Base-by-base conservation (phyloP, 768 basidiomycete genomes). In the Tulasnella calospora region DNA sequence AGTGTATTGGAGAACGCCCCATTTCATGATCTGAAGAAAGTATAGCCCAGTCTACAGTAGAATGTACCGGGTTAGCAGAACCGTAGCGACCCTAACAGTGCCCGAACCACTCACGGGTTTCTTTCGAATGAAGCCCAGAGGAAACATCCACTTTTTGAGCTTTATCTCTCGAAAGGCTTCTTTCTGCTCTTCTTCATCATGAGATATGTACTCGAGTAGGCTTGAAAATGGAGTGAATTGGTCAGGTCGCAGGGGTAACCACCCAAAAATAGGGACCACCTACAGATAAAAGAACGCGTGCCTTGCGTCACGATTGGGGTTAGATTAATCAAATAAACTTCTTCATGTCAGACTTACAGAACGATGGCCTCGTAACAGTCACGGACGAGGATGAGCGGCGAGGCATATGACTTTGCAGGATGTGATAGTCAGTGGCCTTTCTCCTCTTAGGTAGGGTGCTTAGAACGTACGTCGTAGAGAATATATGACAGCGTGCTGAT, bases 321-420 rank as follows among this genome's bases (percentile, higher is more conserved):
- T 38, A 46, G 73, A 17, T 46, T n/a, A 15, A 17, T 19, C 36
- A 41, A 41, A n/a, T 40, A 3, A 21, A n/a, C 7, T n/a, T 19
- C 12, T 19, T 19, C 27, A 74, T n/a, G 15, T 23, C 30, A 23
- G 21, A 46, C 73, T 0, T 90, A 91, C 79, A 94, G 85, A 17
- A 93, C 90, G 51, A 91, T 89, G 15, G 92, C 89, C 85, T 94
- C 93, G 83, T 93, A 94, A 80, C 89, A 88, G 82, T 93, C 92
- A 69, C 92, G 88, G 74, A 92, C 83, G 69, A 94, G 87, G 57
- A 92, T 87, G 36, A 92, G 84, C 3, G 91, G 90, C 0, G 92
- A 90, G 0, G 92, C 88, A 77, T 92, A 88, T 79, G 91, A 89
- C 89, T 91, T 57, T 77, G 78, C 79, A 5, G 71, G 44, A 35